phyloP scores from a whole-genome alignment of 163 green algal genomes.

The Volvox carteri region DNA sequence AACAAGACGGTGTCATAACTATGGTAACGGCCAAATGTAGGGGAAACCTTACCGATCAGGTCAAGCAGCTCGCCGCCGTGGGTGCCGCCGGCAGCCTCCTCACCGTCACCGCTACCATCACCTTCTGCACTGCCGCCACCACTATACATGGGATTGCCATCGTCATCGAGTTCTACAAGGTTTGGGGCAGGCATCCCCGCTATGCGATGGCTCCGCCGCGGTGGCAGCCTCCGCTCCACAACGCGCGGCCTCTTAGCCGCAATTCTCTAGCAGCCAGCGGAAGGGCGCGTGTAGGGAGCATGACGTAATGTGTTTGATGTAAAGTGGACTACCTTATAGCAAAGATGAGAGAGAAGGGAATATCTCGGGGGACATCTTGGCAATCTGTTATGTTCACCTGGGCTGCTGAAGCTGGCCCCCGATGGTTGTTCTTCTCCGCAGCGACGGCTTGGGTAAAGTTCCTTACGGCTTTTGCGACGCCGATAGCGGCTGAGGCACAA shows the following conservation, averaged over 20 bases:
- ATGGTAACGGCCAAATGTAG: not conserved
- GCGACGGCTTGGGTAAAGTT: not conserved
- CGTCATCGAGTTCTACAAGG: slow-evolving; percentile 21
- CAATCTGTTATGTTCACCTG: not conserved
- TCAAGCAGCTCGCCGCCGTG: not conserved
- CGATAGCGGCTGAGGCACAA: not conserved
- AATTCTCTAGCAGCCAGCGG: not conserved
- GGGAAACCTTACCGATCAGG: not conserved
- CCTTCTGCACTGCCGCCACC: not conserved
- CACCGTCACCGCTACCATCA: too few relatives aligned
- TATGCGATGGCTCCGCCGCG: not conserved
- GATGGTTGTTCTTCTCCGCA: not conserved
- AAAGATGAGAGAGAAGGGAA: not conserved
- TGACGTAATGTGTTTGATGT: too few relatives aligned
- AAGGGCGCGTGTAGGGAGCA: not conserved
- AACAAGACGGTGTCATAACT: not conserved
- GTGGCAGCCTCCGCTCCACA: not conserved
- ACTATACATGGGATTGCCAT: slow-evolving; percentile 2
- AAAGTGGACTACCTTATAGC: too few relatives aligned
- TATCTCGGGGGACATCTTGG: too few relatives aligned
- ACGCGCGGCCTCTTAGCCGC: not conserved
- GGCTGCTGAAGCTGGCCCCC: not conserved
- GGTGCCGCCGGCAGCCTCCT: not conserved
- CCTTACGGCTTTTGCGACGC: not conserved
- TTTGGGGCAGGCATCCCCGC: not conserved